These are phyloP conservation scores for Cyclotella kingstonii DNA, from an alignment of 108 stramenopile species.

Conservation along the genomic window DNA sequence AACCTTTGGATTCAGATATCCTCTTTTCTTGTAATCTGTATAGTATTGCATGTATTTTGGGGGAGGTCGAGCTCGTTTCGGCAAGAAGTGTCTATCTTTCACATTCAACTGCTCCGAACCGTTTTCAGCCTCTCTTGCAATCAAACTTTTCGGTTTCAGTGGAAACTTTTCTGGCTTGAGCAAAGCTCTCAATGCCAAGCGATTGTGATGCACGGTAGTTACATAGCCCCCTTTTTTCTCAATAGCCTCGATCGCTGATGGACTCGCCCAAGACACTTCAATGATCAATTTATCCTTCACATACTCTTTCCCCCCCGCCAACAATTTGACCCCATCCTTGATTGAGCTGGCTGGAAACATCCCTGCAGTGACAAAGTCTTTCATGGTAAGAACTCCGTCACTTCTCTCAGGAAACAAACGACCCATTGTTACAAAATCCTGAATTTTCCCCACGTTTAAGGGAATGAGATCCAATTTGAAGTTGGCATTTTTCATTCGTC, in stretches of 20 bases:
- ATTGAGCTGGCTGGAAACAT: constrained; percentile 65
- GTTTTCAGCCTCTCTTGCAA: constrained; percentile 1
- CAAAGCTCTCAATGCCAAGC: constrained; percentile 85
- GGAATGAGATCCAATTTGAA: constrained; percentile 71
- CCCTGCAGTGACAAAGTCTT: constrained; percentile 87
- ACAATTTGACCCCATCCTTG: constrained; percentile 88
- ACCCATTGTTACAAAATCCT: constrained; percentile 94
- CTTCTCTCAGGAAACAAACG: constrained; percentile 60
- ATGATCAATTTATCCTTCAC: constrained; percentile 74
- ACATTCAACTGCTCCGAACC: constrained; percentile 3
- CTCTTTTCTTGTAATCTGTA: constrained; percentile 88
- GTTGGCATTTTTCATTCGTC: constrained; percentile 87
- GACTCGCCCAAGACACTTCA: constrained; percentile 88
- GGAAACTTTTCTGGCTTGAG: constrained; percentile 93
- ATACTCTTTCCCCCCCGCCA: constrained; percentile 66
- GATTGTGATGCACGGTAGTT: constrained; percentile 95
- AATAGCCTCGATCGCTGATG: constrained; percentile 86
- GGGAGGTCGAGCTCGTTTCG: constrained; percentile 91
- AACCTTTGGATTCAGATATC: constrained; percentile 93
- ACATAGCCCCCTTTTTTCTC: constrained; percentile 93
- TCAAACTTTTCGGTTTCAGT: constrained; percentile 24
- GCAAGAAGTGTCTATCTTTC: constrained; percentile 43
- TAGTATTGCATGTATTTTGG: constrained; percentile 94
- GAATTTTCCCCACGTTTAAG: constrained; percentile 82
- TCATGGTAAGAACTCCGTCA: constrained; percentile 80